Evolutionary conservation across 805 yeast species (phyloP).

Genomic region (Komagataella kurtzmanii): DNA sequence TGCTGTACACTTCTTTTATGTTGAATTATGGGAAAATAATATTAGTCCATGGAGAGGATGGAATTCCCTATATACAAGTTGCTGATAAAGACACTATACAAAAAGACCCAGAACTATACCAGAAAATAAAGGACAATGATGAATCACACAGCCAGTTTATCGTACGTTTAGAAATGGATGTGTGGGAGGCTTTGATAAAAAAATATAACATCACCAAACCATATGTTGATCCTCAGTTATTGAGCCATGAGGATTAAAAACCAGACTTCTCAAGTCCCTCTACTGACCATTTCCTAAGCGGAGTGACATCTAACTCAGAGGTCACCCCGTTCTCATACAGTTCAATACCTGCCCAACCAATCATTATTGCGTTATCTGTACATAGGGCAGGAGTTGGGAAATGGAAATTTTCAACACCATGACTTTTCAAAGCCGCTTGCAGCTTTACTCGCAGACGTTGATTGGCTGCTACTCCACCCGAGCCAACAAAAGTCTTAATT

Average conservation of each 20-base stretch:
- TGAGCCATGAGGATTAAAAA: neutral
- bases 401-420: slow-evolving; percentile 24
- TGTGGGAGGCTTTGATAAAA: slow-evolving; percentile 50
- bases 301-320: slow-evolving; percentile 43
- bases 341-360: slow-evolving; percentile 95
- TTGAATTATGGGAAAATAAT: slow-evolving; percentile 57
- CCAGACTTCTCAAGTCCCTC: slow-evolving; percentile 12
- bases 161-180: slow-evolving; percentile 50
- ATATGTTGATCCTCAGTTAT: slow-evolving; percentile 8
- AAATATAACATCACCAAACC: slow-evolving; percentile 41
- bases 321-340: slow-evolving; percentile 40
- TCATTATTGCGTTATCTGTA: slow-evolving; percentile 94
- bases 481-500: slow-evolving; percentile 51
- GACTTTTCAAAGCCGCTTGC: slow-evolving; percentile 18
- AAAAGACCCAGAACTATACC: slow-evolving; percentile 3
- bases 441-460: slow-evolving; percentile 35
- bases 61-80: slow-evolving; percentile 17
- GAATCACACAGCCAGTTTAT: slow-evolving; percentile 45
- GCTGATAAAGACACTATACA: slow-evolving; percentile 11
- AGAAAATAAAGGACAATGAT: slow-evolving; percentile 9
- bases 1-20: slow-evolving; percentile 73
- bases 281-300: slow-evolving; percentile 81
- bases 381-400: slow-evolving; percentile 67
- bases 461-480: slow-evolving; percentile 95
- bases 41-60: slow-evolving; percentile 37